Evolutionary conservation across 2,329 filamentous ascomycete genomes (phyloP).

Genomic region (Tolypocladium endophyticum): DNA sequence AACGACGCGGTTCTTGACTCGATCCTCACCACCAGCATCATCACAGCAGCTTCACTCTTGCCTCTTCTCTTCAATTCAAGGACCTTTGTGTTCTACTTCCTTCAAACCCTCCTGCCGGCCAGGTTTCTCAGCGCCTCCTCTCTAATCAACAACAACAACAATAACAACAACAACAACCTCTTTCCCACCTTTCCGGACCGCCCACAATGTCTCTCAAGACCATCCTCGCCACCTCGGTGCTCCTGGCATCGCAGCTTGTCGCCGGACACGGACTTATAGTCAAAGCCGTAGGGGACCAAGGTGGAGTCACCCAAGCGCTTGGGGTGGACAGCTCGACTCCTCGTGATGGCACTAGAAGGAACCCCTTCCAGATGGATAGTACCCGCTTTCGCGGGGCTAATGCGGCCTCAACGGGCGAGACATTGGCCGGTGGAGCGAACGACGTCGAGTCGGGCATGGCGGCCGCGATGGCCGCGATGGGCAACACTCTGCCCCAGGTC

Average conservation of each 20-base stretch:
- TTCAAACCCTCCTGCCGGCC: constrained; percentile 2
- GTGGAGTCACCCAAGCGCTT: constrained; percentile 42
- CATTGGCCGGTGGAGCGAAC: too few species aligned
- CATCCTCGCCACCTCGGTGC: constrained; percentile 32
- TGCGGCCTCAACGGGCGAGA: too few species aligned
- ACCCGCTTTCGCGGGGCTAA: too few species aligned
- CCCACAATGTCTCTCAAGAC: constrained; percentile 20
- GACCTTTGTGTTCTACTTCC: not conserved
- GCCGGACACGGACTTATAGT: constrained; percentile 52
- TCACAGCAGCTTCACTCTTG: not conserved
- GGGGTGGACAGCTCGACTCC: constrained; percentile 44
- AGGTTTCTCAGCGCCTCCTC: not conserved
- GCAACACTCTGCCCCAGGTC: constrained; percentile 47
- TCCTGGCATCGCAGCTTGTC: constrained; percentile 44
- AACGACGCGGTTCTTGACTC: not conserved
- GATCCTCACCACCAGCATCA: constrained; percentile 1
- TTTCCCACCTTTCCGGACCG: not conserved
- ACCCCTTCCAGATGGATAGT: constrained; percentile 55
- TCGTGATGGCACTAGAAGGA: constrained; percentile 48
- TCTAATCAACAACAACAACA: not conserved
- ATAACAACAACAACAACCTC: not conserved
- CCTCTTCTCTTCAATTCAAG: not conserved
- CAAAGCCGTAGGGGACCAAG: constrained; percentile 44
- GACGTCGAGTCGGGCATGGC: constrained; percentile 44
- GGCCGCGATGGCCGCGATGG: constrained; percentile 47